phyloP scores from a whole-genome alignment of 163 green algal genomes.

The Chlorella variabilis region DNA sequence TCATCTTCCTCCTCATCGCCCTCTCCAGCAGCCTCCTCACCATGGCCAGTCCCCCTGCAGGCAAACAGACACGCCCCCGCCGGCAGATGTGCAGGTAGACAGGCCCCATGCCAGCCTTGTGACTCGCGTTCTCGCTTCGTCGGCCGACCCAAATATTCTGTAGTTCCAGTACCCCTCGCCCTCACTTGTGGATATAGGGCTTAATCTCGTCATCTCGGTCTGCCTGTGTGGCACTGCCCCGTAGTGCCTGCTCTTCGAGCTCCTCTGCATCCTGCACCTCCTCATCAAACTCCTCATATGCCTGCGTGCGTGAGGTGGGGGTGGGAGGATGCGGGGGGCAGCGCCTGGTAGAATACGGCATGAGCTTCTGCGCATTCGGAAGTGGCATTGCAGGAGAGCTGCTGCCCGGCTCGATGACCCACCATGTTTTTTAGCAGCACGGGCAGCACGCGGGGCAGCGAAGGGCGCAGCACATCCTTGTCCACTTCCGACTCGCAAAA shows the following conservation, averaged over 20 bases:
- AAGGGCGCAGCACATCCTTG: slow-evolving; percentile 74
- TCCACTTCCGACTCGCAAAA: slow-evolving; percentile 85
- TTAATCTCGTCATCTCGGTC: slow-evolving; percentile 73
- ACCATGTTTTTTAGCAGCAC: slow-evolving; percentile 97
- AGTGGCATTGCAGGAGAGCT: too few relatives aligned
- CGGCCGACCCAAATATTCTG: neutral
- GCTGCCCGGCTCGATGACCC: too few relatives aligned
- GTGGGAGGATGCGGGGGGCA: neutral
- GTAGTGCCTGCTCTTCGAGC: slow-evolving; percentile 62
- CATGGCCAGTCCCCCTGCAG: slow-evolving; percentile 20
- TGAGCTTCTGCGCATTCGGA: too few relatives aligned
- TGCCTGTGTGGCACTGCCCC: neutral
- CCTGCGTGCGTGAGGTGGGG: too few relatives aligned
- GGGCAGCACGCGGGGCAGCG: slow-evolving; percentile 85
- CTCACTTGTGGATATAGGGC: slow-evolving; percentile 62
- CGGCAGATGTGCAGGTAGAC: too few relatives aligned
- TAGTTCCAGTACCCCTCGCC: neutral
- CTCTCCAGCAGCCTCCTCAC: slow-evolving; percentile 61
- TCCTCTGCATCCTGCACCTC: slow-evolving; percentile 90
- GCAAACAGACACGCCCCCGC: neutral
- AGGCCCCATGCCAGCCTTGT: too few relatives aligned
- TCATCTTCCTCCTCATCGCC: slow-evolving; percentile 63
- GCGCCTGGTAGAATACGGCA: too few relatives aligned
- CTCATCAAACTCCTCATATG: slow-evolving; percentile 96
- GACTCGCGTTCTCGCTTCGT: neutral